Evolutionary conservation across 2,329 filamentous ascomycete genomes (phyloP).

Genomic region (Chaetothyriales sp.): DNA sequence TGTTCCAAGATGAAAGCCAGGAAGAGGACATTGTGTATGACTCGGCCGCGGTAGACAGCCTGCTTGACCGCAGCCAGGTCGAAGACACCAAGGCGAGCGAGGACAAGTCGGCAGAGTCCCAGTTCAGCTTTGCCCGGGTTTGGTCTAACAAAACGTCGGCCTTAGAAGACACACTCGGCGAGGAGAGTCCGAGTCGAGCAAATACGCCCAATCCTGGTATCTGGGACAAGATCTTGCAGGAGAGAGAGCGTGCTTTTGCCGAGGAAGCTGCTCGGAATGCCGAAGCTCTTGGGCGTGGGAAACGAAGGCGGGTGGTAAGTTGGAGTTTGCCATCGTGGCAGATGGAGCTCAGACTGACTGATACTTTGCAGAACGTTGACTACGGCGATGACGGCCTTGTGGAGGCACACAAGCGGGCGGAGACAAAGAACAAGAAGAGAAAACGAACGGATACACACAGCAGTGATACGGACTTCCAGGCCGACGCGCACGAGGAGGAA

Average conservation of each 20-base stretch:
- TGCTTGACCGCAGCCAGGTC: slow-evolving; percentile 72
- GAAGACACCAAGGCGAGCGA: slow-evolving; percentile 54
- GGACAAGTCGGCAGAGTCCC: slow-evolving; percentile 54
- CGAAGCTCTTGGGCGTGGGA: slow-evolving; percentile 72
- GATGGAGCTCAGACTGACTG: slow-evolving; percentile 1
- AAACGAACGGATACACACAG: slow-evolving; percentile 23
- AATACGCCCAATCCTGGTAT: slow-evolving; percentile 43
- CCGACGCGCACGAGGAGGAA: slow-evolving; percentile 20
- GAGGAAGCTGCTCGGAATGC: slow-evolving; percentile 52
- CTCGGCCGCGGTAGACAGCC: slow-evolving; percentile 62
- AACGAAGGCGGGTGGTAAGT: slow-evolving; percentile 50
- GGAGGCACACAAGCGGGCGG: not conserved
- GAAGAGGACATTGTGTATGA: slow-evolving; percentile 69
- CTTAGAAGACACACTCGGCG: slow-evolving; percentile 36
- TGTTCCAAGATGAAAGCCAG: slow-evolving; percentile 59
- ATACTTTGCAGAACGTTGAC: slow-evolving; percentile 12
- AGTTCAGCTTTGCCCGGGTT: slow-evolving; percentile 79
- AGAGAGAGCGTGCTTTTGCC: slow-evolving; percentile 66
- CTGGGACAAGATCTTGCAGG: slow-evolving; percentile 79
- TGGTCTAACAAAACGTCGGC: slow-evolving; percentile 71
- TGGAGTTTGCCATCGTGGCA: slow-evolving; percentile 9
- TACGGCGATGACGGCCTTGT: slow-evolving; percentile 10
- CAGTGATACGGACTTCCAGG: slow-evolving; percentile 25
- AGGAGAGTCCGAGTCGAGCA: slow-evolving; percentile 37
- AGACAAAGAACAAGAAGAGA: not conserved